Evolutionary conservation across 1,284 basidiomycete genomes (phyloP), one percentile per base, ranked within the genome.

Genomic region (Meripilus lineatus): DNA sequence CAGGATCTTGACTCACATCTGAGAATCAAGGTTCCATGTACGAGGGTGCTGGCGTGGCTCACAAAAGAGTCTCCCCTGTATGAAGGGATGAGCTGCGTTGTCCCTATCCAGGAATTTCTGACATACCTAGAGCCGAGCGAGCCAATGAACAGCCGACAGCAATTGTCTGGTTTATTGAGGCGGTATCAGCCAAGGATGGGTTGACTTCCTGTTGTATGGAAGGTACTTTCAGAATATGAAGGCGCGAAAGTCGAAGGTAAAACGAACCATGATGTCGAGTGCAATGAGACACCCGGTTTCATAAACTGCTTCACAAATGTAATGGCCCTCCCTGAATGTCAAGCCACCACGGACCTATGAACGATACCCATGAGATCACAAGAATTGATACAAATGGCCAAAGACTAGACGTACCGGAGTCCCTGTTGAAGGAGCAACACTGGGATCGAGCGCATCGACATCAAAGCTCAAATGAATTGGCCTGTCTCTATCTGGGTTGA

Each of bases 381-480:
- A 30, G 17, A 13, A 18, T 11, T 15, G 36, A 39, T n/a, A 5
- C 11, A 30, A 39, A 23, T 24, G 40, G 13, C 38, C 21, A 25
- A 26, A 36, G 11, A n/a, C 51, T 17, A 21, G 13, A 38, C 72
- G 58, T 52, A 88, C 91, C 8, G 92, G 93, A 38, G 92, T 95
- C 17, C 92, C 92, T n/a, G 93, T 95, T 44, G 89, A 91, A 2
- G 94, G 95, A 18, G 96, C 94, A 36, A 98, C 94, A 18, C 77
- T 80, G 3, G 94, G 94, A 66, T 98, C 95, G 44, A 93, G 68
- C 11, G 92, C 93, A 61, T 98, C 96, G 26, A 99, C 93, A 63
- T 99, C 95, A 62, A 98, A 99, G 62, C 87, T 92, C 48, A 99
- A 70, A 70, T 99, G 96, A 53, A 98, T 89, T 14, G 96, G 96